Base-by-base conservation (phyloP, 495 filamentous ascomycete genomes). In the Penicillium paradoxum region DNA sequence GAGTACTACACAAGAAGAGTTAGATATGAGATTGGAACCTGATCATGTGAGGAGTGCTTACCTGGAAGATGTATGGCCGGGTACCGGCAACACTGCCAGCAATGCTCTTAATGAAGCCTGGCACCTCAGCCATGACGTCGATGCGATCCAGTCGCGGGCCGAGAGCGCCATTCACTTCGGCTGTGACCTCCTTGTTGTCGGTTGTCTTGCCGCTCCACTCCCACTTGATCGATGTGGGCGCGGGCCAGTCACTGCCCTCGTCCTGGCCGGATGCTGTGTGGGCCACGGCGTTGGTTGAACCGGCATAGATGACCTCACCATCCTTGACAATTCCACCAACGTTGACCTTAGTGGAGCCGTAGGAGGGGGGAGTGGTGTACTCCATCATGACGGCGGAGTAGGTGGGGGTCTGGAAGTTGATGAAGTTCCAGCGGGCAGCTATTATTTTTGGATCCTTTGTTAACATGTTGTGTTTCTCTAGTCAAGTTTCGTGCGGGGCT, bases 41-140 rank as follows among this genome's bases (percentile, higher is more conserved):
- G 19, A 34, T 29, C 38, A 45, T 32, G 9, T 46, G 36, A 30
- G 15, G 18, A 15, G 27, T 19, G 24, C 52, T 52, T 66, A 92
- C 91, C 81, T 96, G 92, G 74, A 96, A 98, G 64, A 98, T 97
- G 66, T 96, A 98, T 8, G 93, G 95, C 73, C 88, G 90, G 18
- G 93, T 92, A 54, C 93, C 93, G 2, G 84, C 89, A 37, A 91
- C 89, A 38, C 79, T 83, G 34, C 87, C 88, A 10, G 95, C 90
- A 67, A 98, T 87, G 43, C 79, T 83, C 82, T 97, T 98, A 62
- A 98, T 85, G 61, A 98, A 95, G 25, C 87, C 88, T 3, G 93
- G 93, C 44, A 97, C 87, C 66, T 98, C 90, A 8, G 85, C 89
- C 91, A 98, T 95, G 49, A 98, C 86, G 69, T 98, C 95, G 44